Percentiles rank a stretch among this genome's conserved stretches.
phyloP scores from a whole-genome alignment of 1,284 basidiomycete genomes.

The Coniophora puteana region DNA sequence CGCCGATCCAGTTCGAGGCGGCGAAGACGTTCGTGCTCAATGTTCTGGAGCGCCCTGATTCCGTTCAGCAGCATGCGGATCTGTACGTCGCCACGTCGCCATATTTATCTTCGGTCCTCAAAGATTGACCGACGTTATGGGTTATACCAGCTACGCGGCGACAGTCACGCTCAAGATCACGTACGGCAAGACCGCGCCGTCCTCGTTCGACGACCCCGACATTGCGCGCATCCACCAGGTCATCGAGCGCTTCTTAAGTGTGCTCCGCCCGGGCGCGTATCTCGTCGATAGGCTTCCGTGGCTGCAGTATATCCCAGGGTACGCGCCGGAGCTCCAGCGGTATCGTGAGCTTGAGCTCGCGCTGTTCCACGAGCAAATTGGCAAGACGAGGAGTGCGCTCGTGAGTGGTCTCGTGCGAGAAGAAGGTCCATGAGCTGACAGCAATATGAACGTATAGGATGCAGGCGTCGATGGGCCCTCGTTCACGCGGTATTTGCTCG shows the following conservation, averaged over 20 bases:
- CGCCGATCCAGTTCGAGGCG: conserved; percentile 40
- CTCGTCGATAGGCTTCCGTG: conserved; percentile 34
- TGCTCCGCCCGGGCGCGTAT: conserved; percentile 31
- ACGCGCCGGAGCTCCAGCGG: conserved; percentile 20
- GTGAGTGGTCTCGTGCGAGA: neutral
- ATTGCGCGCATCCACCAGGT: conserved; percentile 37
- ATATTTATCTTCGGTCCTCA: neutral
- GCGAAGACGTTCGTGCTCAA: conserved; percentile 51
- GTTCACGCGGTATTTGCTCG: neutral
- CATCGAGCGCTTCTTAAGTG: conserved; percentile 25
- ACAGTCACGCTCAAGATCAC: conserved; percentile 56
- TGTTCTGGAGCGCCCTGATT: conserved; percentile 43
- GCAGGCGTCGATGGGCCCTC: neutral
- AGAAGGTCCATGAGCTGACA: no score
- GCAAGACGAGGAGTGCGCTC: conserved; percentile 22
- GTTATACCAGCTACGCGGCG: conserved; percentile 49
- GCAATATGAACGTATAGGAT: neutral
- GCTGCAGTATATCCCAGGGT: conserved; percentile 31
- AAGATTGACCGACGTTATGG: neutral
- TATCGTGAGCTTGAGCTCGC: conserved; percentile 30
- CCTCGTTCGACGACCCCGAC: conserved; percentile 34
- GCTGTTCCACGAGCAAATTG: conserved; percentile 25
- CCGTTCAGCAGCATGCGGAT: conserved; percentile 50
- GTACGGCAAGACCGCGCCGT: conserved; percentile 38
- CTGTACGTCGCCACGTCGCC: conserved; percentile 28